Percentiles rank a stretch among this genome's conserved stretches.
Evolutionary conservation across 2,329 filamentous ascomycete species (phyloP).

Genomic region (Penicillium brevicompactum): DNA sequence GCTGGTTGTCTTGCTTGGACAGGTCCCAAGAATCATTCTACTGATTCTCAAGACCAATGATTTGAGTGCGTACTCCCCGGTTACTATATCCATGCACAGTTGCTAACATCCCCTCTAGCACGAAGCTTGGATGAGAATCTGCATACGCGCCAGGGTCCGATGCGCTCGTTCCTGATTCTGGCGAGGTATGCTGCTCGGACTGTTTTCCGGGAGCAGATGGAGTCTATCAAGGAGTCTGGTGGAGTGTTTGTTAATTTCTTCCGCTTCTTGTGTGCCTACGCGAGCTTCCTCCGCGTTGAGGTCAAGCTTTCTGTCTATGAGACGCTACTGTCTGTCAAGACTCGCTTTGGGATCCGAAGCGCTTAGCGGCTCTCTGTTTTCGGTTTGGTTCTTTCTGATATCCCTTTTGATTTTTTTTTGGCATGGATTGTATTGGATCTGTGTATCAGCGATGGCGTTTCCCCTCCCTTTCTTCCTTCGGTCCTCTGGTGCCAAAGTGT

Average conservation of each 20-base stretch:
- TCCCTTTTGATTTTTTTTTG: constrained; percentile 10
- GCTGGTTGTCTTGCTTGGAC: constrained; percentile 81
- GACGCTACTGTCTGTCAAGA: constrained; percentile 54
- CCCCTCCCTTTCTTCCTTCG: constrained; percentile 6
- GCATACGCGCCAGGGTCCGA: constrained; percentile 58
- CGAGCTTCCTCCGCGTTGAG: constrained; percentile 57
- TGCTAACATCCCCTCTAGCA: constrained; percentile 46
- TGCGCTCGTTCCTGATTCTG: constrained; percentile 65
- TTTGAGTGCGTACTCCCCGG: constrained; percentile 59
- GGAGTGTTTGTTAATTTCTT: constrained; percentile 57
- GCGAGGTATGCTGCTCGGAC: constrained; percentile 64
- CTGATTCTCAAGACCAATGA: constrained; percentile 98
- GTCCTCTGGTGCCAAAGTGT: background rate
- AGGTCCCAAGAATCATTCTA: constrained; percentile 88
- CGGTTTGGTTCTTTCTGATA: constrained; percentile 15
- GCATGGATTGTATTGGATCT: constrained; percentile 27
- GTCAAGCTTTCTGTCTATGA: constrained; percentile 63
- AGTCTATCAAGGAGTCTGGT: constrained; percentile 50
- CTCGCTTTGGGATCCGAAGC: constrained; percentile 48
- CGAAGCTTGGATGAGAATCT: constrained; percentile 86
- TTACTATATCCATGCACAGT: background rate
- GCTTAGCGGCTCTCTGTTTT: background rate
- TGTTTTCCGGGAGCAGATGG: constrained; percentile 64
- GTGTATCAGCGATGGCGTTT: constrained; percentile 35
- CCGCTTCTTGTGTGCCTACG: constrained; percentile 55